These are phyloP conservation scores for Funneliformis geosporum DNA, from an alignment of 192 early-diverging fungal genomes.

Conservation along the genomic window DNA sequence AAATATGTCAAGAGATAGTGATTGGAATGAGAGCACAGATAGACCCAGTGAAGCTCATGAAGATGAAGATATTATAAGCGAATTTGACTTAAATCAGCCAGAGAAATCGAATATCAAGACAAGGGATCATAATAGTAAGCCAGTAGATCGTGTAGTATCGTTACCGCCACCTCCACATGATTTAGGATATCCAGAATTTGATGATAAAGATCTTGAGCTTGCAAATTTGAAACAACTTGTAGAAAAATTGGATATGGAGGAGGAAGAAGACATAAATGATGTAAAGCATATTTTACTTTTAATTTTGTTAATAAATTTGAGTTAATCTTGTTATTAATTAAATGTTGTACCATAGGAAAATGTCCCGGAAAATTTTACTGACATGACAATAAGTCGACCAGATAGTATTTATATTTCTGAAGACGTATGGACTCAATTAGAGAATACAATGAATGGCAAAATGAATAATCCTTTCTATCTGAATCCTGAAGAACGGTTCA, in stretches of 20 bases:
- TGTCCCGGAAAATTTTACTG: not conserved
- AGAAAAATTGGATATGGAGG: constrained; percentile 23
- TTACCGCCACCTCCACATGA: constrained; percentile 15
- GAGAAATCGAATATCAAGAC: not conserved
- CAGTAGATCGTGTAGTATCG: constrained; percentile 7
- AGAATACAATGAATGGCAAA: constrained; percentile 5
- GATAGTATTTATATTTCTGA: constrained; percentile 11
- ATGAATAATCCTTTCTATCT: not conserved
- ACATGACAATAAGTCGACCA: constrained; percentile 2
- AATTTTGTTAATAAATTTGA: no score
- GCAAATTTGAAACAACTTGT: not conserved
- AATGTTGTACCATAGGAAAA: not conserved
- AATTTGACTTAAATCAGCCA: constrained; percentile 5
- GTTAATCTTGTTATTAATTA: not conserved
- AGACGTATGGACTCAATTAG: constrained; percentile 19
- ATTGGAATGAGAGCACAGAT: not conserved
- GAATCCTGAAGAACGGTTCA: constrained; percentile 23
- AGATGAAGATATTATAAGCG: not conserved
- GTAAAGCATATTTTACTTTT: constrained; percentile 9
- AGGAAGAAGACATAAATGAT: not conserved
- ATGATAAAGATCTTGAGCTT: not conserved
- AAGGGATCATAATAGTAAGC: not conserved
- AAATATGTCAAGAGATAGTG: not conserved
- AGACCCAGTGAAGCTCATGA: not conserved
- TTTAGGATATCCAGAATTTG: constrained; percentile 6